phyloP scores from a whole-genome alignment of 106 monocot species.

The Dendrobium huoshanense region DNA sequence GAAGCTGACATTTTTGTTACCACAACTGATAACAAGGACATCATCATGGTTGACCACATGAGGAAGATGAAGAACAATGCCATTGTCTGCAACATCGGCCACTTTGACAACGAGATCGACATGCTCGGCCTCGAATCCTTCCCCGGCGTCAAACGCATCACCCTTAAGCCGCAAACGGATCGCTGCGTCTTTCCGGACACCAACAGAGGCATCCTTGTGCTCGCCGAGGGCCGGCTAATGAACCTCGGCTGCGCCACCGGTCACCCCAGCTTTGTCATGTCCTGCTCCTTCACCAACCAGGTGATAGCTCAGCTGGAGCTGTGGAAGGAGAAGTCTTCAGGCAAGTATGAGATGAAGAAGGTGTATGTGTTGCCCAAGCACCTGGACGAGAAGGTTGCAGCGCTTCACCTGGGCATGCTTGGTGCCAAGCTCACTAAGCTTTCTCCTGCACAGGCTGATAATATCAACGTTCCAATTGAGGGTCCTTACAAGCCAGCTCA shows the following conservation, averaged over 20 bases:
- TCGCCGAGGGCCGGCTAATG: constrained; percentile 26
- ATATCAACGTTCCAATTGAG: too few species aligned
- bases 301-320: constrained; percentile 28
- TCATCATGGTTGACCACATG: constrained; percentile 94
- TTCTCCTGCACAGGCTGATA: too few species aligned
- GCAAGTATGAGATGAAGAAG: constrained; percentile 65
- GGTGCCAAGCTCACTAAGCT: too few species aligned
- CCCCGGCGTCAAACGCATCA: constrained; percentile 36
- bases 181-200: constrained; percentile 20
- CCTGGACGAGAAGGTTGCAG: too few species aligned
- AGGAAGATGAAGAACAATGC: constrained; percentile 99
- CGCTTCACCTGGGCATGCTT: too few species aligned
- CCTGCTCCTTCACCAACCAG: constrained; percentile 32
- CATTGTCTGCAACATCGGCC: constrained; percentile 45
- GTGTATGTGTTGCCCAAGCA: too few species aligned
- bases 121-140: constrained; percentile 75
- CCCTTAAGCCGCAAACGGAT: constrained; percentile 23
- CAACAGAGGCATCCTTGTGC: constrained; percentile 14
- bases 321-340: constrained; percentile 50
- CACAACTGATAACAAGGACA: constrained; percentile 89
- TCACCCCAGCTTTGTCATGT: constrained; percentile 32
- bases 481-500: too few species aligned
- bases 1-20: constrained; percentile 37
- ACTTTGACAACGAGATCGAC: constrained; percentile 64
- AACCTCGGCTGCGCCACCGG: constrained; percentile 25